A percentile compares a stretch with the other conserved stretches of the same genome.
Conservation (phyloP, 768 basidiomycete species). For the Boletus bicolor region DNA sequence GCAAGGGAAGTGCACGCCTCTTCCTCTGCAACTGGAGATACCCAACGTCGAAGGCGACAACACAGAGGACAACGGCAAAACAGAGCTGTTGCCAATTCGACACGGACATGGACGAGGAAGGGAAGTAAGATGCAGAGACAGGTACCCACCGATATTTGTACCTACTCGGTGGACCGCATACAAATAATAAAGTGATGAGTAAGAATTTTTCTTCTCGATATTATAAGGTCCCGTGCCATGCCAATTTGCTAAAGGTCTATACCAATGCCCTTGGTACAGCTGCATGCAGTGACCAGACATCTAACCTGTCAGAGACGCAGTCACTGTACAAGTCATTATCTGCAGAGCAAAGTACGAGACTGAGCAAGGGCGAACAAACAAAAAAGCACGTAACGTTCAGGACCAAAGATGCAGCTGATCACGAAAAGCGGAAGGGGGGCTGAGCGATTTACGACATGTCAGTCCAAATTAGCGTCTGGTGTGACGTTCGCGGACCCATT, state of each 20-base stretch:
- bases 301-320: background rate
- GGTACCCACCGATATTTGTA: conserved; percentile 2
- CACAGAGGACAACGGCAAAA: conserved; percentile 11
- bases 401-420: background rate
- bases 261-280: background rate
- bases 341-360: background rate
- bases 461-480: background rate
- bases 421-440: background rate
- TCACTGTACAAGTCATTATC: background rate
- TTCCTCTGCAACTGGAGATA: conserved; percentile 5
- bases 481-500: background rate
- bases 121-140: background rate
- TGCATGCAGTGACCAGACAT: background rate
- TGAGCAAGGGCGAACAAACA: background rate
- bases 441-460: background rate
- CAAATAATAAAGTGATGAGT: background rate
- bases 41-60: background rate
- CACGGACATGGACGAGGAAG: background rate
- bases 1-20: conserved; percentile 8
- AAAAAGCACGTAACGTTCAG: background rate
- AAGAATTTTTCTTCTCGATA: background rate
- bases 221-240: background rate
- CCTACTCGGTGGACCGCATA: background rate
- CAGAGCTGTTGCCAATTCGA: conserved; percentile 12
- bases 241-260: background rate